A percentile compares a stretch with the other conserved stretches of the same genome.
phyloP scores from a whole-genome alignment of 257 asterid species.

The Cynanchum wilfordii region DNA sequence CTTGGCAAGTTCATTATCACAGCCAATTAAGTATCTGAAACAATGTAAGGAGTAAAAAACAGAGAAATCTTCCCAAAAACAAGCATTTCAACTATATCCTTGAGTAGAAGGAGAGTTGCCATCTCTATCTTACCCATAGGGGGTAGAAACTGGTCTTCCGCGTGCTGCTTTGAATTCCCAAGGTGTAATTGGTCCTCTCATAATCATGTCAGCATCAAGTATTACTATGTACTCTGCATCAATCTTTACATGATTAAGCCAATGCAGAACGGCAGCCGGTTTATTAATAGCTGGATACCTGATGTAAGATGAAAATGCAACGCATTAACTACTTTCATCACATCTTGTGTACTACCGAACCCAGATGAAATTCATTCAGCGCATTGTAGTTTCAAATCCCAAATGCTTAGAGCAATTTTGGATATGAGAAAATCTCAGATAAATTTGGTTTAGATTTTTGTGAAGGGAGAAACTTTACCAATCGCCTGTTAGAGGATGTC shows the following conservation, averaged over 20 bases:
- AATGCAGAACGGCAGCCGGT: constrained; percentile 94
- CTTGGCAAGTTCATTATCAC: constrained; percentile 89
- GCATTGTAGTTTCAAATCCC: background rate
- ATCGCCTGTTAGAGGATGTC: constrained; percentile 91
- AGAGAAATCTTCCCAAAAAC: background rate
- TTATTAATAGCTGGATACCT: constrained; percentile 99
- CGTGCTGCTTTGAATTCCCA: constrained; percentile 90
- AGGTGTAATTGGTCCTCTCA: constrained; percentile 92
- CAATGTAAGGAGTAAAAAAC: constrained; percentile 3
- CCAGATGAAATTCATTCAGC: background rate
- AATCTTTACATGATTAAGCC: constrained; percentile 87
- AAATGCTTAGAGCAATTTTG: background rate
- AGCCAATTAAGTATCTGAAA: constrained; percentile 84
- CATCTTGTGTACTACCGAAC: background rate
- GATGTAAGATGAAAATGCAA: constrained; percentile 17
- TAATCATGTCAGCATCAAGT: constrained; percentile 90
- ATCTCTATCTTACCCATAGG: constrained; percentile 63
- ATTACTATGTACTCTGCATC: constrained; percentile 89
- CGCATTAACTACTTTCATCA: background rate
- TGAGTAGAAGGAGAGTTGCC: background rate
- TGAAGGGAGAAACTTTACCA: constrained; percentile 49
- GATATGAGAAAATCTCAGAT: background rate
- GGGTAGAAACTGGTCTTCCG: constrained; percentile 86
- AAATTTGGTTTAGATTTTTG: constrained; percentile 5
- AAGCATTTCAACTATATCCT: background rate